A percentile compares a stretch with the other conserved stretches of the same genome.
Conservation (phyloP, 2,329 filamentous ascomycete genomes). For the Cercospora sp. region DNA sequence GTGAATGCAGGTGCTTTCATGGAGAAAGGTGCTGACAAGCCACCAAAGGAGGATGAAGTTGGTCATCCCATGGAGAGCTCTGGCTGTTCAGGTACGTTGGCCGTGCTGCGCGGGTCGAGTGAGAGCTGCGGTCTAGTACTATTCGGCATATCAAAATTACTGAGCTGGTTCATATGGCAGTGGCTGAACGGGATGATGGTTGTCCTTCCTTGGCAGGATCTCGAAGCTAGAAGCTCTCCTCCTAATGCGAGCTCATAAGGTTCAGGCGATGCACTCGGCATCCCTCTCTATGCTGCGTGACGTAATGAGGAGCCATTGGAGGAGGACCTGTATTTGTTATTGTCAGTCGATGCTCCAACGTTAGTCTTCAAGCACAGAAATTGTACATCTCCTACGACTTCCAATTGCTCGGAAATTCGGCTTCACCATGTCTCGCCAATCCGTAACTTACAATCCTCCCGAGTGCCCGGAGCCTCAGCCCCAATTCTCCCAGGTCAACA, state of each 20-base stretch:
- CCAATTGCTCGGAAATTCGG: neutral
- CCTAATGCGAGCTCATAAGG: neutral
- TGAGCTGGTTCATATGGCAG: too few relatives aligned
- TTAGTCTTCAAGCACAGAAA: neutral
- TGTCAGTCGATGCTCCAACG: neutral
- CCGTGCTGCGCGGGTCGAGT: neutral
- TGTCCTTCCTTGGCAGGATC: neutral
- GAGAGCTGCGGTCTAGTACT: neutral
- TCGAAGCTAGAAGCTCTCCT: neutral
- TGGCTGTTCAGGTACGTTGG: neutral
- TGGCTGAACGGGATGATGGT: neutral
- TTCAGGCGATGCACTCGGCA: neutral
- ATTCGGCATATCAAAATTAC: neutral
- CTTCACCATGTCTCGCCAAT: neutral
- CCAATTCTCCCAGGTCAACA: constrained; percentile 26
- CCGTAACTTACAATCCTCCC: constrained; percentile 11
- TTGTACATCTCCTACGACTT: neutral
- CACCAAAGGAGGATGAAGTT: neutral
- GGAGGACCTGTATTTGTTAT: neutral
- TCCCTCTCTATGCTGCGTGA: neutral
- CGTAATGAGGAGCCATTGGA: neutral
- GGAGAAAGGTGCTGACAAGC: neutral
- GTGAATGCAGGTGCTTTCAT: neutral
- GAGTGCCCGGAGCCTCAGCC: constrained; percentile 21
- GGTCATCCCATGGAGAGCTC: neutral